These are phyloP conservation scores for Metschnikowia anglica DNA, from an alignment of 805 yeast species.

Conservation along the genomic window DNA sequence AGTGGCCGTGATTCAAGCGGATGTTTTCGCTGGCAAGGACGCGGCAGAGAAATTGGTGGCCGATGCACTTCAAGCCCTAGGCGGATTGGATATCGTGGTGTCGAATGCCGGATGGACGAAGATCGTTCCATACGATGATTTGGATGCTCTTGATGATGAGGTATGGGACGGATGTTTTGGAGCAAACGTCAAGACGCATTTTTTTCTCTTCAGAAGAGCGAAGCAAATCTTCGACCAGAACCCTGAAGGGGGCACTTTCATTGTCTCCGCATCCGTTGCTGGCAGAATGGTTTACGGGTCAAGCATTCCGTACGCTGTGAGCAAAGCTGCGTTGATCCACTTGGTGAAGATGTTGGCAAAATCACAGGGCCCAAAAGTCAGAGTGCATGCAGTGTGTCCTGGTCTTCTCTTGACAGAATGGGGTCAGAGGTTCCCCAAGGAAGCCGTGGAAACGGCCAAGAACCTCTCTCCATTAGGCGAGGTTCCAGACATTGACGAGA, in stretches of 20 bases:
- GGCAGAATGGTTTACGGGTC: slow-evolving; percentile 29
- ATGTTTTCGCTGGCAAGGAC: slow-evolving; percentile 22
- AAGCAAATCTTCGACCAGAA: slow-evolving; percentile 28
- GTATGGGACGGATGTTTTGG: slow-evolving; percentile 31
- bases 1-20: slow-evolving; percentile 24
- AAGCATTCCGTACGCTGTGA: slow-evolving; percentile 37
- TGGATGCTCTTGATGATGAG: slow-evolving; percentile 31
- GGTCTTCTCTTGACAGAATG: slow-evolving; percentile 26
- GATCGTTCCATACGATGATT: slow-evolving; percentile 28
- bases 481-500: slow-evolving; percentile 27
- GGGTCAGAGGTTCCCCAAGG: slow-evolving; percentile 25
- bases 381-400: slow-evolving; percentile 22
- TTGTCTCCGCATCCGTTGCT: slow-evolving; percentile 29
- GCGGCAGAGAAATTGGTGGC: slow-evolving; percentile 25
- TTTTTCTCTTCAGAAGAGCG: slow-evolving; percentile 29
- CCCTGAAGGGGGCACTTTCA: slow-evolving; percentile 25
- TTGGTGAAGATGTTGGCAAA: slow-evolving; percentile 24
- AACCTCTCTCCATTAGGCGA: slow-evolving; percentile 21
- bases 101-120: slow-evolving; percentile 42
- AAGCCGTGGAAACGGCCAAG: slow-evolving; percentile 15
- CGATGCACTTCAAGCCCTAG: slow-evolving; percentile 24
- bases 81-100: slow-evolving; percentile 36
- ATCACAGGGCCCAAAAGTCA: slow-evolving; percentile 22
- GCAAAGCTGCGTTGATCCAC: slow-evolving; percentile 25
- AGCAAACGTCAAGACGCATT: slow-evolving; percentile 33